Evolutionary conservation across 2,329 filamentous ascomycete species (phyloP).

Genomic region (Exserohilum rostratum): DNA sequence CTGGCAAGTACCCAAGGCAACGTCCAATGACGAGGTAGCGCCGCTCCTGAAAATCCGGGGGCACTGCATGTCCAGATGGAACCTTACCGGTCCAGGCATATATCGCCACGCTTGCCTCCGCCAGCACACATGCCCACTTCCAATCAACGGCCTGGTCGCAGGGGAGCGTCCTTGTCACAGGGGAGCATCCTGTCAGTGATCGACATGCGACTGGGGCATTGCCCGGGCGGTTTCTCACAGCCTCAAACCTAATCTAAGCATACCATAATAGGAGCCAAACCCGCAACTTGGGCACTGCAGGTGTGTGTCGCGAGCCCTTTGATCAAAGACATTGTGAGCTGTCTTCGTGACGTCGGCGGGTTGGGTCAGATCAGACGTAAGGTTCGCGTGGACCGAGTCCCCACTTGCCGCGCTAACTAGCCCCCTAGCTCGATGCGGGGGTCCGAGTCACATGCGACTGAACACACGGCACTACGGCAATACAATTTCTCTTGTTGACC

Average conservation of each 20-base stretch:
- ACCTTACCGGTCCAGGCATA: not conserved
- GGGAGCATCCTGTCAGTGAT: slow-evolving; percentile 1
- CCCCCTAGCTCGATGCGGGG: slow-evolving; percentile 15
- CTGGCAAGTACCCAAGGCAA: not conserved
- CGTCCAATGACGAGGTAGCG: not conserved
- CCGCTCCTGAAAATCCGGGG: not conserved
- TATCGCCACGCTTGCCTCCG: slow-evolving; percentile 3
- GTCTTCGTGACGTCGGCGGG: slow-evolving; percentile 20
- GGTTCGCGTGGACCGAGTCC: slow-evolving; percentile 18
- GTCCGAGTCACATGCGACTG: slow-evolving; percentile 16
- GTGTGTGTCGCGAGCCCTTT: not conserved
- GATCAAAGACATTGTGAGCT: slow-evolving; percentile 16
- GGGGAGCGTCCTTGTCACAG: not conserved
- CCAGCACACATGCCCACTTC: not conserved
- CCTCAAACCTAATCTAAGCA: not conserved
- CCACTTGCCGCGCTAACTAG: slow-evolving; percentile 14
- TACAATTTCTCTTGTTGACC: not conserved
- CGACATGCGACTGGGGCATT: slow-evolving; percentile 2
- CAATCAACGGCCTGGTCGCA: slow-evolving; percentile 3
- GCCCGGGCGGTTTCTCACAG: not conserved
- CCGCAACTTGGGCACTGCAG: not conserved
- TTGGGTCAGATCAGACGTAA: slow-evolving; percentile 18
- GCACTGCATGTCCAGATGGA: slow-evolving; percentile 1
- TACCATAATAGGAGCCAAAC: not conserved
- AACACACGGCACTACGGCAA: slow-evolving; percentile 3